Conservation (phyloP, 139 green algal genomes). For the Coelastrella sp. region DNA sequence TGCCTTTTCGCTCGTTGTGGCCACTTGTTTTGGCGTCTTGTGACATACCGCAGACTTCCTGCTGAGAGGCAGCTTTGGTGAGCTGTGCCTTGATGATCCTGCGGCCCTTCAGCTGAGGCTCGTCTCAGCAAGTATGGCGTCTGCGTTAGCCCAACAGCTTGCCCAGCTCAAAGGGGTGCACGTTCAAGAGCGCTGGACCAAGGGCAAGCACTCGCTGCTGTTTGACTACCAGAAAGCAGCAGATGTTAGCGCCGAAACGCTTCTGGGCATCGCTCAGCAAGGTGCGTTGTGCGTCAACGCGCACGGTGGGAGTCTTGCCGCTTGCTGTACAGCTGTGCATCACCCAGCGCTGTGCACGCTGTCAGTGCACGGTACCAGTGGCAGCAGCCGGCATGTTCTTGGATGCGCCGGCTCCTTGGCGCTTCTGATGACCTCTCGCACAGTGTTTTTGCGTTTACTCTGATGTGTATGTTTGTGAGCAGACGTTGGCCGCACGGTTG, state of each 20-base stretch:
- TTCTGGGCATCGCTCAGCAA: slow-evolving; percentile 60
- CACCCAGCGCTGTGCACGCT: too few species aligned
- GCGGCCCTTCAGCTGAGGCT: not conserved
- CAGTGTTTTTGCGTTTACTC: not conserved
- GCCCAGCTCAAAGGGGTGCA: slow-evolving; percentile 20
- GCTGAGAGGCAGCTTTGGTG: not conserved
- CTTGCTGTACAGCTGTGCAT: too few species aligned
- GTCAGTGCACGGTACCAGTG: not conserved
- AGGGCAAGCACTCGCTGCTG: slow-evolving; percentile 64
- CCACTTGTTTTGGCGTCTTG: too few species aligned
- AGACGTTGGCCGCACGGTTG: too few species aligned
- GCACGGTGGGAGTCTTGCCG: too few species aligned
- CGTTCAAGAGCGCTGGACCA: slow-evolving; percentile 17
- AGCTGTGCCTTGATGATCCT: not conserved
- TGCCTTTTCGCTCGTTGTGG: too few species aligned
- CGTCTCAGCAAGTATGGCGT: slow-evolving; percentile 46
- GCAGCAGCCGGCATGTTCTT: not conserved
- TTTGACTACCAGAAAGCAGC: slow-evolving; percentile 72
- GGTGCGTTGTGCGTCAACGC: slow-evolving; percentile 46
- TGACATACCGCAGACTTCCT: not conserved
- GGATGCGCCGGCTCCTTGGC: too few species aligned
- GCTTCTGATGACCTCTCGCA: too few species aligned
- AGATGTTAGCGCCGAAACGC: slow-evolving; percentile 72
- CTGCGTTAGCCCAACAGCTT: slow-evolving; percentile 49
- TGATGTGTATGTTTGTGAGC: not conserved